A percentile compares a stretch with the other conserved stretches of the same genome.
phyloP scores from a whole-genome alignment of 1,139 yeast genomes.

The Protomyces pachydermus region DNA sequence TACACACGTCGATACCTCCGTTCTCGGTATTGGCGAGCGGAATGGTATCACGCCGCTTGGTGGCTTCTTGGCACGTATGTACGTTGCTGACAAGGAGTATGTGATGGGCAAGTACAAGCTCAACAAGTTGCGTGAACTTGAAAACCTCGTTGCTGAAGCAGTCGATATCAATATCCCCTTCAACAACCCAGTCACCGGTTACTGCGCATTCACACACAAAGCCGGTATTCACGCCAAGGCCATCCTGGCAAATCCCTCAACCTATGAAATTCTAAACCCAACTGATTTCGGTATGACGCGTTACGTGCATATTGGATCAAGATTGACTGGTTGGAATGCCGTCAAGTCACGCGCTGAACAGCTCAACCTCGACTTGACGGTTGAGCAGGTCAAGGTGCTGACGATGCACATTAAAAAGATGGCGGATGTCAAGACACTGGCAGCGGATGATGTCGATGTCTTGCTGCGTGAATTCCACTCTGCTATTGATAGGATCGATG shows the following conservation, averaged over 20 bases:
- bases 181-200: slow-evolving; percentile 97
- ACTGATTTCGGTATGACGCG: slow-evolving; percentile 91
- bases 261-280: slow-evolving; percentile 93
- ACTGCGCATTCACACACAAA: slow-evolving; percentile 99
- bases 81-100: slow-evolving; percentile 96
- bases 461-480: slow-evolving; percentile 92
- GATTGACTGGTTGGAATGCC: slow-evolving; percentile 98
- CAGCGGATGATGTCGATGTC: slow-evolving; percentile 95
- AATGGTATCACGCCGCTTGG: slow-evolving; percentile 98
- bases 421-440: slow-evolving; percentile 91
- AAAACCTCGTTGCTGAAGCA: slow-evolving; percentile 92
- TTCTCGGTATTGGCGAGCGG: slow-evolving; percentile 97
- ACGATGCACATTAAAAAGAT: slow-evolving; percentile 86
- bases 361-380: slow-evolving; percentile 81
- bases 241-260: slow-evolving; percentile 94
- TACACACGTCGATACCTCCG: slow-evolving; percentile 87
- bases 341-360: slow-evolving; percentile 97
- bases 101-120: slow-evolving; percentile 91
- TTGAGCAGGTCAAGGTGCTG: slow-evolving; percentile 91
- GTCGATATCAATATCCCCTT: slow-evolving; percentile 96
- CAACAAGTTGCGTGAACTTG: slow-evolving; percentile 92
- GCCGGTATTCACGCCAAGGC: slow-evolving; percentile 99
- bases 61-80: slow-evolving; percentile 98
- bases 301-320: slow-evolving; percentile 91
- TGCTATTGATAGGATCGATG: slow-evolving; percentile 34